Conservation (phyloP, 108 stramenopile genomes). For the Licmophora abbreviata region DNA sequence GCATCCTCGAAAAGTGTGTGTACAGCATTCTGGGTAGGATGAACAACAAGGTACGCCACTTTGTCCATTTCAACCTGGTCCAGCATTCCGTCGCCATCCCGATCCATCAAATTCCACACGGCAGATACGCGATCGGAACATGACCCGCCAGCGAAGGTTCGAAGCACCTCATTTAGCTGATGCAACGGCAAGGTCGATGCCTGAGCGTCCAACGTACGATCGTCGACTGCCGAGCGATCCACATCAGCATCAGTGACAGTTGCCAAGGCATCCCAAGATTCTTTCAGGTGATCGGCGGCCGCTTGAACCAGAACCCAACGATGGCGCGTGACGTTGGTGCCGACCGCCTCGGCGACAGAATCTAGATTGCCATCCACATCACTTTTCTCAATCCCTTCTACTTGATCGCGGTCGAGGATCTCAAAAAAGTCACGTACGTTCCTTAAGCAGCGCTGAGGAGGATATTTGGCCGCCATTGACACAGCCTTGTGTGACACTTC, state of each 20-base stretch:
- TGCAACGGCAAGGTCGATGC: constrained; percentile 16
- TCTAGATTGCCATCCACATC: constrained; percentile 5
- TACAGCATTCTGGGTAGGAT: constrained; percentile 49
- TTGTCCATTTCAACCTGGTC: constrained; percentile 80
- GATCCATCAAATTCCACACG: constrained; percentile 72
- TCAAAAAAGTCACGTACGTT: constrained; percentile 37
- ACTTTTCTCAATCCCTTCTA: not conserved
- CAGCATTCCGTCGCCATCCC: constrained; percentile 69
- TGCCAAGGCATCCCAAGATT: constrained; percentile 46
- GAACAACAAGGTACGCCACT: constrained; percentile 45
- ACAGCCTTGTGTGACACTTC: constrained; percentile 13
- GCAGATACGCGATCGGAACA: constrained; percentile 48
- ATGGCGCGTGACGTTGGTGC: constrained; percentile 20
- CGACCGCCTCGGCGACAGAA: constrained; percentile 11
- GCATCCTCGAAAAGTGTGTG: constrained; percentile 22
- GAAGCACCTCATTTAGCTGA: constrained; percentile 27
- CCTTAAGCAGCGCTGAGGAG: constrained; percentile 15
- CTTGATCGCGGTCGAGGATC: constrained; percentile 3
- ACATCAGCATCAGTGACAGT: constrained; percentile 65
- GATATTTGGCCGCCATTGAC: constrained; percentile 6
- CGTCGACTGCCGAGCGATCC: constrained; percentile 64
- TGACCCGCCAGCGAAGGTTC: constrained; percentile 27
- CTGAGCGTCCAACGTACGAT: constrained; percentile 19
- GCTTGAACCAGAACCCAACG: constrained; percentile 29
- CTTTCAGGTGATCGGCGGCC: constrained; percentile 23